Evolutionary conservation across 2,329 filamentous ascomycete species (phyloP).

Genomic region (Fusarium fujikuroi): DNA sequence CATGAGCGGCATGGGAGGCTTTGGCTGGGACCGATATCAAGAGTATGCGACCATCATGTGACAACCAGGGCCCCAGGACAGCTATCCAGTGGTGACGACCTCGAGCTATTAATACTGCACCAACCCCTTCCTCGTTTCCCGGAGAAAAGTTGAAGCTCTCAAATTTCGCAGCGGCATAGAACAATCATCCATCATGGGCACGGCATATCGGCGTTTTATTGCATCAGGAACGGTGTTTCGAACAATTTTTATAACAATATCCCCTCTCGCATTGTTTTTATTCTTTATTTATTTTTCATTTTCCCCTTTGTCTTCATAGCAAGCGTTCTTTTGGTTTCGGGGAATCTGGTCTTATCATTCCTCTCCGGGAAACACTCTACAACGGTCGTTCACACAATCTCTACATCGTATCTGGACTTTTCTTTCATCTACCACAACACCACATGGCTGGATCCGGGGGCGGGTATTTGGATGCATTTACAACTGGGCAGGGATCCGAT

Average conservation of each 20-base stretch:
- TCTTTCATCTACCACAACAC: slow-evolving; percentile 54
- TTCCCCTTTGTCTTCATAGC: slow-evolving; percentile 58
- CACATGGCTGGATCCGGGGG: slow-evolving; percentile 66
- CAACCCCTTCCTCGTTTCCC: slow-evolving; percentile 47
- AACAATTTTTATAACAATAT: slow-evolving; percentile 51
- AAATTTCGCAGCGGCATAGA: slow-evolving; percentile 53
- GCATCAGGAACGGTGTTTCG: slow-evolving; percentile 58
- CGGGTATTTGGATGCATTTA: slow-evolving; percentile 65
- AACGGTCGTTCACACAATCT: slow-evolving; percentile 44
- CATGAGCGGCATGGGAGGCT: slow-evolving; percentile 70
- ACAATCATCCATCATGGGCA: slow-evolving; percentile 50
- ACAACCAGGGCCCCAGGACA: slow-evolving; percentile 66
- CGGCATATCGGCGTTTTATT: slow-evolving; percentile 53
- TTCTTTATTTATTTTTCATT: slow-evolving; percentile 44
- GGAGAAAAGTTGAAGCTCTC: slow-evolving; percentile 48
- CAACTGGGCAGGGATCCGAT: slow-evolving; percentile 60
- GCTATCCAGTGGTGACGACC: slow-evolving; percentile 61
- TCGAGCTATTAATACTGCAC: slow-evolving; percentile 55
- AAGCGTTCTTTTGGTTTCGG: slow-evolving; percentile 51
- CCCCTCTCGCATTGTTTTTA: slow-evolving; percentile 46
- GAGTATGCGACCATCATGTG: slow-evolving; percentile 91
- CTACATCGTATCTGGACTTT: slow-evolving; percentile 55
- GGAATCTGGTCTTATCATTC: slow-evolving; percentile 51
- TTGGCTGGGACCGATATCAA: slow-evolving; percentile 87
- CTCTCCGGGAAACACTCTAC: slow-evolving; percentile 52